These are phyloP conservation scores for Colletotrichum salicis DNA, from an alignment of 2,329 filamentous ascomycete species.

Conservation along the genomic window DNA sequence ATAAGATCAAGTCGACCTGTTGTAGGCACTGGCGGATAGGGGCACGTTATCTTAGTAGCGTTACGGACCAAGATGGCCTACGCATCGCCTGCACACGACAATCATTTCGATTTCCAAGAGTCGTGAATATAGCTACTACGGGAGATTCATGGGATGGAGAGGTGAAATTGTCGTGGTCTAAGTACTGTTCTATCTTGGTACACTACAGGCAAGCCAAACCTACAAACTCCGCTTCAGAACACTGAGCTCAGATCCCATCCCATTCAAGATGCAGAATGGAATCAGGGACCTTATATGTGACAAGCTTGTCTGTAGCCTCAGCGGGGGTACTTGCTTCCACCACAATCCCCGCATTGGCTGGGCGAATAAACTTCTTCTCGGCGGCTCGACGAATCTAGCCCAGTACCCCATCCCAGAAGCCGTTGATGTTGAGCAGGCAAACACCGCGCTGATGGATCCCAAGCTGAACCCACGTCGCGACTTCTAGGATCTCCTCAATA, in stretches of 20 bases:
- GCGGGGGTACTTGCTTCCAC: conserved; percentile 78
- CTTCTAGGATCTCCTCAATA: conserved; percentile 93
- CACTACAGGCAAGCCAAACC: too few species aligned
- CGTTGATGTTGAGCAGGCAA: conserved; percentile 85
- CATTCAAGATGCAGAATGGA: conserved; percentile 85
- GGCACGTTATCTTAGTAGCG: too few species aligned
- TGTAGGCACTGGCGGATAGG: too few species aligned
- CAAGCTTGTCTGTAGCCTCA: conserved; percentile 76
- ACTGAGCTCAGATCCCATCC: conserved; percentile 45
- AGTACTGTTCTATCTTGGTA: too few species aligned
- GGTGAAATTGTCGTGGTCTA: too few species aligned
- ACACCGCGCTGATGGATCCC: conserved; percentile 88
- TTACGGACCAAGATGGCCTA: too few species aligned
- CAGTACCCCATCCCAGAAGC: conserved; percentile 91
- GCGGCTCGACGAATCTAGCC: conserved; percentile 83
- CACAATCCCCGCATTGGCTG: conserved; percentile 78
- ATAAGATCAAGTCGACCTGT: too few species aligned
- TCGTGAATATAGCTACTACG: too few species aligned
- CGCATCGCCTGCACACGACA: too few species aligned
- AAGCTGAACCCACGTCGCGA: conserved; percentile 94
- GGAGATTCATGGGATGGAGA: too few species aligned
- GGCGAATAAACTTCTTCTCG: conserved; percentile 78
- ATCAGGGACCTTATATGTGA: conserved; percentile 78
- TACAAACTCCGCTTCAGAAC: too few species aligned
- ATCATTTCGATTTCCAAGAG: too few species aligned